Conservation (phyloP, 345 rosid genomes). For the Citrus australasica region DNA sequence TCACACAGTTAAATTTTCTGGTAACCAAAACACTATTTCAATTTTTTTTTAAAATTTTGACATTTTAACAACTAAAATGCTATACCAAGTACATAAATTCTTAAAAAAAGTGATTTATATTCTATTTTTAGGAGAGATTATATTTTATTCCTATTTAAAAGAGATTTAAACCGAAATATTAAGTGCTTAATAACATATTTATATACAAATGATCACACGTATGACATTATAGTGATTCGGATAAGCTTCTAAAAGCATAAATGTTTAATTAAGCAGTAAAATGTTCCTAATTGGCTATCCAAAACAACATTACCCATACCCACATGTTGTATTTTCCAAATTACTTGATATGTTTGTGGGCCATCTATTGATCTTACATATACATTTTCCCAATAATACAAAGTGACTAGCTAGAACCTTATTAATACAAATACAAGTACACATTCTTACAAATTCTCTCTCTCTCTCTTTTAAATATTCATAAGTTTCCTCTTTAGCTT, state of each 20-base stretch:
- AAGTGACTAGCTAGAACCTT: not conserved
- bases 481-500: not conserved
- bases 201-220: too few species aligned
- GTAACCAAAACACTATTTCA: not conserved
- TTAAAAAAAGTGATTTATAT: too few species aligned
- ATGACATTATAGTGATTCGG: too few species aligned
- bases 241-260: too few species aligned
- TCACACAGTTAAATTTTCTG: not conserved
- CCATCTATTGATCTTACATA: slow-evolving; percentile 11
- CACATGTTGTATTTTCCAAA: slow-evolving; percentile 12
- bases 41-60: too few species aligned
- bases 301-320: slow-evolving; percentile 8
- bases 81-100: not conserved
- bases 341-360: slow-evolving; percentile 11
- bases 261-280: not conserved
- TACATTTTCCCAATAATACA: slow-evolving; percentile 8
- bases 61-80: not conserved
- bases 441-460: not conserved
- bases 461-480: not conserved
- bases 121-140: too few species aligned
- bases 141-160: too few species aligned
- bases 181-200: too few species aligned
- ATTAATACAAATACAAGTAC: not conserved
- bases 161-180: too few species aligned
- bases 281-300: slow-evolving; percentile 5